Percentiles rank a stretch among this genome's conserved stretches.
phyloP scores from a whole-genome alignment of 768 basidiomycete genomes.

The Suillus brevipes region DNA sequence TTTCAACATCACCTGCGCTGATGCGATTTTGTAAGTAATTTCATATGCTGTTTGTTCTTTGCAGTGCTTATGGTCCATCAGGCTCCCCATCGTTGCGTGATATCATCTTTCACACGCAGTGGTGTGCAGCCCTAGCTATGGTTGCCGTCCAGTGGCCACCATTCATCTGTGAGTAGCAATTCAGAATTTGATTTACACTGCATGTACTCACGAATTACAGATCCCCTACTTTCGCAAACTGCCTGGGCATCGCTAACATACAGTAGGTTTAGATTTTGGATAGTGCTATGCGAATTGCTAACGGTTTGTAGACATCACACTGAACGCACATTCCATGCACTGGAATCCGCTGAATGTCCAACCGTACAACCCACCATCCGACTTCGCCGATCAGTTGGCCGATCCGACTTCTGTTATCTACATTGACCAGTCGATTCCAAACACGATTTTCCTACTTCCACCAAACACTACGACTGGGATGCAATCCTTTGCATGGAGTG shows the following conservation, averaged over 20 bases:
- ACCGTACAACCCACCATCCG: constrained; percentile 63
- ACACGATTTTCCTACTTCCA: constrained; percentile 74
- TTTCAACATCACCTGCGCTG: constrained; percentile 82
- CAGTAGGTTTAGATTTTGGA: constrained; percentile 45
- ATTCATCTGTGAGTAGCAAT: constrained; percentile 71
- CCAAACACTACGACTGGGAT: constrained; percentile 63
- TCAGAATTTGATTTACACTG: not conserved
- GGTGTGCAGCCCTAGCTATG: constrained; percentile 87
- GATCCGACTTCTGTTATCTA: constrained; percentile 76
- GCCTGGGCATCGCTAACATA: constrained; percentile 85
- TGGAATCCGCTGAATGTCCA: constrained; percentile 67
- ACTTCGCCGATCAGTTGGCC: constrained; percentile 71
- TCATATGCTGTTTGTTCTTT: constrained; percentile 12
- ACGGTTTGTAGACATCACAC: constrained; percentile 61
- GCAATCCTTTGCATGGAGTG: constrained; percentile 76
- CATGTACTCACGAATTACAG: constrained; percentile 38
- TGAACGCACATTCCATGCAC: constrained; percentile 55
- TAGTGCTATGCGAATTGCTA: constrained; percentile 14
- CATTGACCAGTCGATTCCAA: constrained; percentile 65
- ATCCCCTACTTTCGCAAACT: constrained; percentile 86
- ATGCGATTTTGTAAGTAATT: constrained; percentile 78
- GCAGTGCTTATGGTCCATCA: constrained; percentile 31
- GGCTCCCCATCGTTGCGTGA: constrained; percentile 93
- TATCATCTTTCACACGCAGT: constrained; percentile 91
- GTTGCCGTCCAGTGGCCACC: constrained; percentile 94